These are phyloP conservation scores for Pythium grandisporangium DNA, from an alignment of 352 stramenopile species.

Conservation along the genomic window DNA sequence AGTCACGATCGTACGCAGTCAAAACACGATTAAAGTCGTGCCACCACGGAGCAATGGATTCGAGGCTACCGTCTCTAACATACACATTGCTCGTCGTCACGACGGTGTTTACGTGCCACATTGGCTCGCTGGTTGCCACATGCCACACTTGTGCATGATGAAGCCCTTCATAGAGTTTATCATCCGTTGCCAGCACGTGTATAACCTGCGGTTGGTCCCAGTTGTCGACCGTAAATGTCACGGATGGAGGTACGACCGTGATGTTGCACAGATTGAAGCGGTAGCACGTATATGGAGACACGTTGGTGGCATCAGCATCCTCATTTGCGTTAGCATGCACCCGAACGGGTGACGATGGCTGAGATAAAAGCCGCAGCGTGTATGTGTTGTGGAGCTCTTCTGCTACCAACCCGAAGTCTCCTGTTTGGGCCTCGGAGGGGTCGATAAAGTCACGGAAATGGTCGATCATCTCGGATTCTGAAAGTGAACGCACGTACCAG, in stretches of 20 bases:
- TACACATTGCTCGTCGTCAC: slow-evolving; percentile 14
- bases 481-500: slow-evolving; percentile 42
- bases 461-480: slow-evolving; percentile 29
- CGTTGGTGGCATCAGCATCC: no score
- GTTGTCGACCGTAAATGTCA: slow-evolving; percentile 33
- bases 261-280: slow-evolving; percentile 70
- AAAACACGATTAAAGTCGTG: slow-evolving; percentile 20
- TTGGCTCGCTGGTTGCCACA: slow-evolving; percentile 11
- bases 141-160: slow-evolving; percentile 25
- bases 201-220: slow-evolving; percentile 28
- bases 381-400: slow-evolving; percentile 56
- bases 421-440: slow-evolving; percentile 7
- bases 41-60: not conserved
- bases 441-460: slow-evolving; percentile 61
- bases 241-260: slow-evolving; percentile 21
- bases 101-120: slow-evolving; percentile 21
- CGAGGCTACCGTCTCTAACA: not conserved
- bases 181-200: slow-evolving; percentile 37
- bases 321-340: slow-evolving; percentile 38
- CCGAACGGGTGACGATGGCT: slow-evolving; percentile 32
- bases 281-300: no score
- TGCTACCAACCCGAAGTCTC: no score
- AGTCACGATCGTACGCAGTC: slow-evolving; percentile 5
- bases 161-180: slow-evolving; percentile 48
- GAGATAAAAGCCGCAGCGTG: slow-evolving; percentile 27